Evolutionary conservation across 768 basidiomycete species (phyloP).

Genomic region (Coprinellus micaceus): DNA sequence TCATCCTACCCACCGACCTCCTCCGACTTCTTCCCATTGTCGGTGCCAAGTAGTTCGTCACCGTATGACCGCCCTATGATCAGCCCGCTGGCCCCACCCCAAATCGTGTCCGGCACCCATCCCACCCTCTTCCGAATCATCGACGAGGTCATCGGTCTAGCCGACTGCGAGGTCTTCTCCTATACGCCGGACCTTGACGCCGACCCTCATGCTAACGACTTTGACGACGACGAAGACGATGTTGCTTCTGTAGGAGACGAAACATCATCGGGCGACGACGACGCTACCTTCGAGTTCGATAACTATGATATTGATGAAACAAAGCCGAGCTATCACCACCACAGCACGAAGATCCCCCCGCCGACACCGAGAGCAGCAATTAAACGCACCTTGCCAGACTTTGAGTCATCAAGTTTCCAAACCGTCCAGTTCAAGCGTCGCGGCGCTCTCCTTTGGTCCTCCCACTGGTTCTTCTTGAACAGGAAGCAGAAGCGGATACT

Average conservation of each 20-base stretch:
- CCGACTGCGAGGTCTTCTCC: slow-evolving; percentile 93
- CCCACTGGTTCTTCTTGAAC: slow-evolving; percentile 96
- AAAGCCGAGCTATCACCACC: slow-evolving; percentile 35
- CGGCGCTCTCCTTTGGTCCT: slow-evolving; percentile 89
- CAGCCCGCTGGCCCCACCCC: slow-evolving; percentile 68
- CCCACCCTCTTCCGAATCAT: slow-evolving; percentile 84
- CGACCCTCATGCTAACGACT: slow-evolving; percentile 88
- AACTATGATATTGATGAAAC: slow-evolving; percentile 72
- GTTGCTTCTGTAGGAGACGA: slow-evolving; percentile 62
- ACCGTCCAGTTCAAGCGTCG: slow-evolving; percentile 54
- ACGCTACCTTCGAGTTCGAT: slow-evolving; percentile 74
- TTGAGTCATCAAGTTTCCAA: slow-evolving; percentile 32
- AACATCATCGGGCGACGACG: slow-evolving; percentile 67
- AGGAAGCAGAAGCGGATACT: slow-evolving; percentile 88
- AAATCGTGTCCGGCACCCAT: slow-evolving; percentile 79
- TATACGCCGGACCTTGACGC: slow-evolving; percentile 91
- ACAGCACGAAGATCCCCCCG: slow-evolving; percentile 35
- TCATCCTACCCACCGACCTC: slow-evolving; percentile 79
- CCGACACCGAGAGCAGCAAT: slow-evolving; percentile 38
- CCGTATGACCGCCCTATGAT: slow-evolving; percentile 54
- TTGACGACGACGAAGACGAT: slow-evolving; percentile 77
- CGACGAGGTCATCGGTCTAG: slow-evolving; percentile 84
- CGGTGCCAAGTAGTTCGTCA: slow-evolving; percentile 67
- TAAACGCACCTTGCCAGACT: slow-evolving; percentile 33
- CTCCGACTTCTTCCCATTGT: slow-evolving; percentile 73